Evolutionary conservation across 371 early-diverging fungal species (phyloP).

Genomic region (Mortierella sp.): DNA sequence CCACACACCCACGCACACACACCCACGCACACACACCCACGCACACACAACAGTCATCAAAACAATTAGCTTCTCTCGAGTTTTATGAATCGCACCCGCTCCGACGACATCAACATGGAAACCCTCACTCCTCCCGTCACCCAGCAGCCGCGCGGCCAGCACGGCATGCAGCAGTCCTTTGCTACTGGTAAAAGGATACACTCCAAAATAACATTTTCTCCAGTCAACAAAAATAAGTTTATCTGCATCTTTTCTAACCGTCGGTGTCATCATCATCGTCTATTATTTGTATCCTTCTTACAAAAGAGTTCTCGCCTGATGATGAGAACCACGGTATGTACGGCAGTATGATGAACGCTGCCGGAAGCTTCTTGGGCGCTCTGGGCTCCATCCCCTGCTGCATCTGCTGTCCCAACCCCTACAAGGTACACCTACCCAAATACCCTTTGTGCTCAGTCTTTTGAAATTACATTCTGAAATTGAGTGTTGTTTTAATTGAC

Average conservation of each 20-base stretch:
- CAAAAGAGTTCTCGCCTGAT: conserved; percentile 44
- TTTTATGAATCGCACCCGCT: conserved; percentile 9
- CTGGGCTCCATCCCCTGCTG: conserved; percentile 67
- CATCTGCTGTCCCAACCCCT: conserved; percentile 84
- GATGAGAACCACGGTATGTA: conserved; percentile 52
- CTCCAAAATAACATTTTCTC: neutral
- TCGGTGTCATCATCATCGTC: neutral
- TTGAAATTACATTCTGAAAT: too few relatives aligned
- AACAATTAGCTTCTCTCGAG: too few relatives aligned
- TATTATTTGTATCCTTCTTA: neutral
- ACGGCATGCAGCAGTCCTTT: conserved; percentile 45
- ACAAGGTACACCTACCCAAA: conserved; percentile 59
- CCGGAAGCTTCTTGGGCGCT: conserved; percentile 28
- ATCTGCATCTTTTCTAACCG: neutral
- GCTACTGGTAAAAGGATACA: conserved; percentile 20
- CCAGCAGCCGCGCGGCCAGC: conserved; percentile 26
- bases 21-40: too few relatives aligned
- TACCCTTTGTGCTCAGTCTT: neutral
- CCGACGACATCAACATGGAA: conserved; percentile 39
- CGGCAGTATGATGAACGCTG: conserved; percentile 44
- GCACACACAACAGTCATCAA: neutral
- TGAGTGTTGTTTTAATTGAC: too few relatives aligned
- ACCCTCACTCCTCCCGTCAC: conserved; percentile 18
- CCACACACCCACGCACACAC: too few relatives aligned
- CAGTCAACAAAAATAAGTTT: neutral